Percentiles rank a stretch among this genome's conserved stretches.
Evolutionary conservation across 2,329 filamentous ascomycete genomes (phyloP).

Genomic region (Pseudopyricularia javanii): DNA sequence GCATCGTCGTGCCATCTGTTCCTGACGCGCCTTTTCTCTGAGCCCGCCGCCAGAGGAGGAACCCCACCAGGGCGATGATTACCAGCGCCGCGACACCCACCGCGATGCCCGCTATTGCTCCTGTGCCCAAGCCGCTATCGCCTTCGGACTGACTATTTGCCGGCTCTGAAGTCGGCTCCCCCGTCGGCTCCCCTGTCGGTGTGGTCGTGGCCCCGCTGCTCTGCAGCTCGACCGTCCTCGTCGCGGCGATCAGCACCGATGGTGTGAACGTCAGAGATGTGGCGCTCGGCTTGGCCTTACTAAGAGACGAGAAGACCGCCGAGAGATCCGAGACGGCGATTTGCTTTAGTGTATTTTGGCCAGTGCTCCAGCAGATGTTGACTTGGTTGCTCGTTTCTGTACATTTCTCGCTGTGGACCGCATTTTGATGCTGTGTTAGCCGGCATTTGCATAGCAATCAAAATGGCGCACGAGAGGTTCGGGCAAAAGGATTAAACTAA

Average conservation of each 20-base stretch:
- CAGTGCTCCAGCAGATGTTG: conserved; percentile 9
- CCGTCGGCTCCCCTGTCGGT: neutral
- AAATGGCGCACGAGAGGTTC: neutral
- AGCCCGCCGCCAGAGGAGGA: conserved; percentile 5
- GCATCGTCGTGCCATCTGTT: neutral
- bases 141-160: neutral
- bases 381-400: conserved; percentile 6
- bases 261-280: conserved; percentile 7
- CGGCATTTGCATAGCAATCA: neutral
- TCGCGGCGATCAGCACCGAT: conserved; percentile 4
- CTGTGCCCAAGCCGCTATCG: neutral
- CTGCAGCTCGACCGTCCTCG: neutral
- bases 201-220: neutral
- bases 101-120: neutral
- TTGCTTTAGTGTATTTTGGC: conserved; percentile 8
- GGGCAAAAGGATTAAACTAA: neutral
- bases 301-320: conserved; percentile 7
- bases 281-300: conserved; percentile 4
- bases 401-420: conserved; percentile 5
- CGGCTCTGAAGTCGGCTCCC: neutral
- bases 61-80: neutral
- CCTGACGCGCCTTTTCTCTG: neutral
- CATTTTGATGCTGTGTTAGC: neutral
- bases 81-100: neutral
- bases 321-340: conserved; percentile 5